Conservation (phyloP, 2,329 filamentous ascomycete species). For the Ophiostoma sp. region DNA sequence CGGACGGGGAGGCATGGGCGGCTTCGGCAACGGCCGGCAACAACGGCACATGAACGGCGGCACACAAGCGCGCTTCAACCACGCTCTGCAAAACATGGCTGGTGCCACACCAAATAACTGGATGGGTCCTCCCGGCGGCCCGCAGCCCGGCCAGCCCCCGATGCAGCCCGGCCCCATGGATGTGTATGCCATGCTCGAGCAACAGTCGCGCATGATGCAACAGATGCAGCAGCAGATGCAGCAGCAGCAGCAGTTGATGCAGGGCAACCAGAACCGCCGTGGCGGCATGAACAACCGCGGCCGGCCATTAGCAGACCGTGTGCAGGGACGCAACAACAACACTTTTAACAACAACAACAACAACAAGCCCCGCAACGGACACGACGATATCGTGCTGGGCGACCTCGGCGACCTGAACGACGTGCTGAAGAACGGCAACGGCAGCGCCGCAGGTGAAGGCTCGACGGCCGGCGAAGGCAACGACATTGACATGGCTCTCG, state of each 20-base stretch:
- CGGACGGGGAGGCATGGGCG: slow-evolving; percentile 52
- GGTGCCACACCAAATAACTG: slow-evolving; percentile 31
- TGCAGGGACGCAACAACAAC: slow-evolving; percentile 48
- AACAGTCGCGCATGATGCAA: slow-evolving; percentile 81
- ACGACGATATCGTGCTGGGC: slow-evolving; percentile 36
- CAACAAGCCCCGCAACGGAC: slow-evolving; percentile 46
- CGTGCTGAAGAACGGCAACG: slow-evolving; percentile 27
- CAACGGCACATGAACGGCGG: slow-evolving; percentile 44
- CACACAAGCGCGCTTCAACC: slow-evolving; percentile 46
- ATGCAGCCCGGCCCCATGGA: slow-evolving; percentile 44
- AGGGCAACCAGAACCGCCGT: slow-evolving; percentile 43
- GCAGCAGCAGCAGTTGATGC: slow-evolving; percentile 51
- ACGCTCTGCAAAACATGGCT: slow-evolving; percentile 45
- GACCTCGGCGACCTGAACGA: slow-evolving; percentile 33
- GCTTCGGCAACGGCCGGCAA: slow-evolving; percentile 22
- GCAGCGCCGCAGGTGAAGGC: slow-evolving; percentile 32
- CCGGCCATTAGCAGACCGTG: slow-evolving; percentile 58
- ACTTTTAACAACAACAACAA: slow-evolving; percentile 45
- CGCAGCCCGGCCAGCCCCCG: slow-evolving; percentile 32
- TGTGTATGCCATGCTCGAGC: slow-evolving; percentile 73
- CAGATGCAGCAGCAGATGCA: slow-evolving; percentile 60
- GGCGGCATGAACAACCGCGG: slow-evolving; percentile 40
- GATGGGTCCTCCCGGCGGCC: slow-evolving; percentile 37
- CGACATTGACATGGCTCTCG: slow-evolving; percentile 58
- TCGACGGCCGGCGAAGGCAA: slow-evolving; percentile 35